Evolutionary conservation across 805 yeast genomes (phyloP).

Genomic region (Wickerhamomyces hampshirensis): DNA sequence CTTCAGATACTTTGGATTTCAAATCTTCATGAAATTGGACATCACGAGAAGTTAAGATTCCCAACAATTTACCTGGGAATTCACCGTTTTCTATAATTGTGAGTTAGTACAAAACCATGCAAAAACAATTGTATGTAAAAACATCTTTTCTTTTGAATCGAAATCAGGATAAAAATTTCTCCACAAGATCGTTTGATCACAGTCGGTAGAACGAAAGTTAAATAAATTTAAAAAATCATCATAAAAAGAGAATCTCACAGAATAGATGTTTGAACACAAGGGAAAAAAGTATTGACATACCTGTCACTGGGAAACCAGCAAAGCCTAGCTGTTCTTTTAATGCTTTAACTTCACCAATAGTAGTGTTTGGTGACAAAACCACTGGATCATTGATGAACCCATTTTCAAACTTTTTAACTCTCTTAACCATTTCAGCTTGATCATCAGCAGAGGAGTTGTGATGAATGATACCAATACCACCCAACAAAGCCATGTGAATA

Average conservation of each 20-base stretch:
- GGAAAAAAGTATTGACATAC: slow-evolving; percentile 56
- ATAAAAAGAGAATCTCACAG: slow-evolving; percentile 24
- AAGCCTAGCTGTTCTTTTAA: slow-evolving; percentile 77
- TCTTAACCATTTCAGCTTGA: slow-evolving; percentile 97
- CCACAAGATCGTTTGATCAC: slow-evolving; percentile 97
- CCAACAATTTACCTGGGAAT: slow-evolving; percentile 84
- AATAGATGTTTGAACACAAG: neutral
- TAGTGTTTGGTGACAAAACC: slow-evolving; percentile 68
- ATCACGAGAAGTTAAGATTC: slow-evolving; percentile 96
- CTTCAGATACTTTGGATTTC: slow-evolving; percentile 54
- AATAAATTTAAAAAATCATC: slow-evolving; percentile 48
- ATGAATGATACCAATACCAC: slow-evolving; percentile 98
- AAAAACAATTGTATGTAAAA: neutral
- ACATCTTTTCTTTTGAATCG: slow-evolving; percentile 6
- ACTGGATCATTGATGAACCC: slow-evolving; percentile 96
- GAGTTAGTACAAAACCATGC: slow-evolving; percentile 18
- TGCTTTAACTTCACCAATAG: slow-evolving; percentile 76
- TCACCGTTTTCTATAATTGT: slow-evolving; percentile 67
- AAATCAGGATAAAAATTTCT: slow-evolving; percentile 45
- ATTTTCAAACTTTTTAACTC: slow-evolving; percentile 95
- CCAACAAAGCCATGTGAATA: slow-evolving; percentile 94
- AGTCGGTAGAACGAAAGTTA: slow-evolving; percentile 99
- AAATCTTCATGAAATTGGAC: slow-evolving; percentile 87
- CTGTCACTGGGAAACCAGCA: slow-evolving; percentile 98
- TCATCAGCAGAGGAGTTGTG: slow-evolving; percentile 96